Evolutionary conservation across 371 early-diverging fungal species (phyloP), one percentile per base, ranked within the genome.

Genomic region (Lichtheimia corymbifera): DNA sequence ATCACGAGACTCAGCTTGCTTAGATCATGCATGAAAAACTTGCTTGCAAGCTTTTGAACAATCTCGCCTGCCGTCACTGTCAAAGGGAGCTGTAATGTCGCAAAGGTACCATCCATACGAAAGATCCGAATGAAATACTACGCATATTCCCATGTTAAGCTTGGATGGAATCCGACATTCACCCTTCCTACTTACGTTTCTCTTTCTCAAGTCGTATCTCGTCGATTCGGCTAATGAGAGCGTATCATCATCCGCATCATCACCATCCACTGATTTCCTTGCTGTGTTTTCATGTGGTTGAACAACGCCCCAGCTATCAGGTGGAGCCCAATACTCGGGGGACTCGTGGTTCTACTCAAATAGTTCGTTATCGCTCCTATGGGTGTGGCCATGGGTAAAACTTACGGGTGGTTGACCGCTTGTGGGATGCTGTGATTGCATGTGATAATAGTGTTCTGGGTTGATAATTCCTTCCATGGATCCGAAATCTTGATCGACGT

Each of bases 221-320:
- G 74, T 67, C 13, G 65, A 50, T 45, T 74, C 72, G 1, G 57
- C 66, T 2, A 66, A 58, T 14, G 72, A 60, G 40, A 70, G 63
- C 22, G 76, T 78, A 45, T 79, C 80, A 53, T 73, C 74, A 54
- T 72, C 71, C 28, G 62, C 58, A 15, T 63, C 50, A n/a, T 71
- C 70, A n/a, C 70, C 70, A 35, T 76, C 74, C 15, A 60, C 70
- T 12, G 35, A 35, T 9, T 54, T n/a, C 50, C 49, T 55, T 14
- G 67, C 54, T 30, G 71, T 58, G n/a, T n/a, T 61, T 12, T 71
- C 69, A 13, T 71, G 62, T 24, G 76, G 83, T 59, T 82, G 71
- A n/a, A 89, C 87, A n/a, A 89, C 87, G 14, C 83, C 87, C 89
- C 88, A 88, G 30, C 86, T 87, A 56, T 88, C 89, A n/a, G 89